Percentiles rank a stretch among this genome's conserved stretches.
Evolutionary conservation across 2,329 filamentous ascomycete species (phyloP).

Genomic region (Simplicillium sp.): DNA sequence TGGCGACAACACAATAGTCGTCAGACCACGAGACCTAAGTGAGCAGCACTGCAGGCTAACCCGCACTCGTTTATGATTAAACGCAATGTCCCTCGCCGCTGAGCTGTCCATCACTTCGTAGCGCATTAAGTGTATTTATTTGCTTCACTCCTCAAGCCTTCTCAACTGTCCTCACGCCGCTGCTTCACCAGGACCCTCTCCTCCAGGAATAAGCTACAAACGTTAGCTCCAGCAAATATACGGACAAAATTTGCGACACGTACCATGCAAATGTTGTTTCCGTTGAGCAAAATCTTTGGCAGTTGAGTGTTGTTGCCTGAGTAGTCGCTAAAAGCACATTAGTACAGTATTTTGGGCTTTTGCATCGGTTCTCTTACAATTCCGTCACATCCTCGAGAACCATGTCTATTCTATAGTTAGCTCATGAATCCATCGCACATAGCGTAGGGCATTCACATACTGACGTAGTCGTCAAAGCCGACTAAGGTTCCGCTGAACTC

Average conservation of each 20-base stretch:
- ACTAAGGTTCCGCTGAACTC: conserved; percentile 93
- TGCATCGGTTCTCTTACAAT: conserved; percentile 45
- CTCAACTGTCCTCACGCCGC: conserved; percentile 10
- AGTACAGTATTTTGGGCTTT: conserved; percentile 5
- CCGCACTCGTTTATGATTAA: too few species aligned
- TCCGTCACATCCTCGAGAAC: conserved; percentile 95
- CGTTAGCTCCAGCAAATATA: conserved; percentile 6
- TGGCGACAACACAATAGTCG: too few species aligned
- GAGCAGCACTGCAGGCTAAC: too few species aligned
- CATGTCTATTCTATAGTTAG: conserved; percentile 61
- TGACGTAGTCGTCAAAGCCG: conserved; percentile 99
- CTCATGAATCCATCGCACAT: not conserved
- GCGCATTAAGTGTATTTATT: too few species aligned
- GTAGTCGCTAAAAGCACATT: conserved; percentile 62
- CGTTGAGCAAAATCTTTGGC: conserved; percentile 89
- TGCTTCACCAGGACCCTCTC: conserved; percentile 52
- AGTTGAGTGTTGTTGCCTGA: conserved; percentile 80
- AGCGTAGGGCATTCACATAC: conserved; percentile 49
- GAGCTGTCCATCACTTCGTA: too few species aligned
- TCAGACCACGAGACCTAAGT: too few species aligned
- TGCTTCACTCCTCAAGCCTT: too few species aligned
- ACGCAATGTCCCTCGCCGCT: too few species aligned
- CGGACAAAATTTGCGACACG: conserved; percentile 11
- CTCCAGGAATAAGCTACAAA: conserved; percentile 63
- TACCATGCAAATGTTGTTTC: conserved; percentile 99